Percentiles rank a stretch among this genome's conserved stretches.
Evolutionary conservation across 352 stramenopile species (phyloP).

Genomic region (Phytophthora colocasiae): DNA sequence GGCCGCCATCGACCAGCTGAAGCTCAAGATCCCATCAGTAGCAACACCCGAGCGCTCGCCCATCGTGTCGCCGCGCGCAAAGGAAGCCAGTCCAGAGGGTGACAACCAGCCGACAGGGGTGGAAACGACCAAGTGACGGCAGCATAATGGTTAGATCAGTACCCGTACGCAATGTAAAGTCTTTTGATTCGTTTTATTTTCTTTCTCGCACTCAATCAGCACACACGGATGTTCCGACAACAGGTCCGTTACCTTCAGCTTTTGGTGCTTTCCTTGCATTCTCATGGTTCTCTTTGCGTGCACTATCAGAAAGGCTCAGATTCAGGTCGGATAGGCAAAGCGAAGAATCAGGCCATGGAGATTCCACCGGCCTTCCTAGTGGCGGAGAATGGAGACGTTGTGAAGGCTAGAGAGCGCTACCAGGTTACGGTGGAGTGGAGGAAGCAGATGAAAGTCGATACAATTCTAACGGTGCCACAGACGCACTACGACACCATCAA

Average conservation of each 20-base stretch:
- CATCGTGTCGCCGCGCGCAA: constrained; percentile 28
- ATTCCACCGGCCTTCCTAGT: constrained; percentile 64
- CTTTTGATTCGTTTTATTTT: constrained; percentile 17
- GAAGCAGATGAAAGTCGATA: constrained; percentile 72
- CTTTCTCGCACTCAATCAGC: constrained; percentile 16
- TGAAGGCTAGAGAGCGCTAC: constrained; percentile 67
- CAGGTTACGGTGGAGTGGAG: constrained; percentile 78
- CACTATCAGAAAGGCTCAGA: constrained; percentile 33
- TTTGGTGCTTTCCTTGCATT: constrained; percentile 6
- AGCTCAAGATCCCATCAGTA: constrained; percentile 23
- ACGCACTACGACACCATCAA: constrained; percentile 75
- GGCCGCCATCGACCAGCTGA: constrained; percentile 52
- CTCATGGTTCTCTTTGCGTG: constrained; percentile 13
- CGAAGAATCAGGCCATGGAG: constrained; percentile 26
- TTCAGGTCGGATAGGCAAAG: constrained; percentile 24
- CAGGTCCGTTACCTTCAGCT: constrained; percentile 19
- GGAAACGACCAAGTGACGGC: constrained; percentile 25
- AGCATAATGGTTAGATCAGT: constrained; percentile 17
- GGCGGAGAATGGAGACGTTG: constrained; percentile 66
- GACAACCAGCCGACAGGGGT: constrained; percentile 25
- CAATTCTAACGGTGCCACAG: constrained; percentile 64
- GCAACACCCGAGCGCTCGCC: constrained; percentile 27
- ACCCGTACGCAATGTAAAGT: constrained; percentile 34
- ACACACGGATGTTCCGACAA: constrained; percentile 7
- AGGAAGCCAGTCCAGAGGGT: constrained; percentile 32